Conservation (phyloP, 306 rosid species). For the Vicia sativa region DNA sequence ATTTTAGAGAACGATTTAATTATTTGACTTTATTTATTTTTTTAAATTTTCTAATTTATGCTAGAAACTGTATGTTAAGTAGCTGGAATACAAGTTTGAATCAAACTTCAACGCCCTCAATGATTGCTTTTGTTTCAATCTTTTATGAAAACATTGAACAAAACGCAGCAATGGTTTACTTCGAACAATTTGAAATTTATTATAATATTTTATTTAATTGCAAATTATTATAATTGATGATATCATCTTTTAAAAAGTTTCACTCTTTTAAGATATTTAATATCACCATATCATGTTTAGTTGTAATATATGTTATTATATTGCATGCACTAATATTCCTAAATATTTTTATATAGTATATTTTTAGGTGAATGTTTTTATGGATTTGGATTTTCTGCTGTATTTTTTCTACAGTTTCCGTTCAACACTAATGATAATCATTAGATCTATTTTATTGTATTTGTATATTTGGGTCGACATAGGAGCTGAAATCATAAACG, state of each 20-base stretch:
- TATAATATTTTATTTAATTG: background rate
- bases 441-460: no score
- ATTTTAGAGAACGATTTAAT: no score
- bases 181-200: background rate
- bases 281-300: background rate
- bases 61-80: background rate
- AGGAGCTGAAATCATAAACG: no score
- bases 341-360: background rate
- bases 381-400: no score
- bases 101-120: background rate
- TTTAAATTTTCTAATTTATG: background rate
- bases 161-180: conserved; percentile 3
- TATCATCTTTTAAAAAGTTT: background rate
- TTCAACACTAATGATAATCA: no score
- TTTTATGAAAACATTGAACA: background rate
- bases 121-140: conserved; percentile 3
- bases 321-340: background rate
- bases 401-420: no score
- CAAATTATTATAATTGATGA: background rate
- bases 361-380: no score
- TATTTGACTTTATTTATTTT: no score
- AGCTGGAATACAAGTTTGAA: conserved; percentile 9
- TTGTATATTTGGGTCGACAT: no score
- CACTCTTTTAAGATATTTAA: background rate
- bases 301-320: background rate